Conservation (phyloP, 495 filamentous ascomycete genomes). For the Xylona heveae region DNA sequence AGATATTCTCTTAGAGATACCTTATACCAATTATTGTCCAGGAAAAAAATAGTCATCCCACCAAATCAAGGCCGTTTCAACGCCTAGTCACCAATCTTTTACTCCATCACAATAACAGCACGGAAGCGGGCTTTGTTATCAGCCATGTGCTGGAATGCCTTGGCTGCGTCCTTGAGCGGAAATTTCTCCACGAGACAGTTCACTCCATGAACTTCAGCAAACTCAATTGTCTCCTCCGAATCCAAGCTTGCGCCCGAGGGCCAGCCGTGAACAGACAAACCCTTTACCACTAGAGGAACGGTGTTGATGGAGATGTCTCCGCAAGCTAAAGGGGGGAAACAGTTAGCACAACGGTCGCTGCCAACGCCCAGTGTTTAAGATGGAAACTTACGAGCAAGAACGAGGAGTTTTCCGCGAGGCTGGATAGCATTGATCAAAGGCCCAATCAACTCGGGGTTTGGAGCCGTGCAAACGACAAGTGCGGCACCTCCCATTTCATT, state of each 20-base stretch:
- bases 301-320: conserved; percentile 32
- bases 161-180: conserved; percentile 31
- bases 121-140: conserved; percentile 22
- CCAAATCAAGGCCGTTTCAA: too few species aligned
- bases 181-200: conserved; percentile 44
- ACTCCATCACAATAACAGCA: conserved; percentile 26
- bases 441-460: conserved; percentile 28
- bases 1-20: too few species aligned
- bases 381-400: conserved; percentile 26
- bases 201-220: conserved; percentile 32
- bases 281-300: conserved; percentile 22
- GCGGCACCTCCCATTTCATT: conserved; percentile 37
- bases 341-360: not conserved
- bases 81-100: conserved; percentile 6
- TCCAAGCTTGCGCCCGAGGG: conserved; percentile 40
- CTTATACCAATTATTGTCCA: too few species aligned
- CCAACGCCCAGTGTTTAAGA: conserved; percentile 2
- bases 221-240: conserved; percentile 41
- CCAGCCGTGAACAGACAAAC: conserved; percentile 35
- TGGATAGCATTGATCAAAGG: conserved; percentile 32
- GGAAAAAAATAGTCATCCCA: too few species aligned
- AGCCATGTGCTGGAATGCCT: conserved; percentile 22
- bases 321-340: conserved; percentile 12
- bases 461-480: conserved; percentile 41
- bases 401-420: conserved; percentile 34